Evolutionary conservation across 75 land plant genomes (phyloP).

Genomic region (Pseudotsuga menziesii): DNA sequence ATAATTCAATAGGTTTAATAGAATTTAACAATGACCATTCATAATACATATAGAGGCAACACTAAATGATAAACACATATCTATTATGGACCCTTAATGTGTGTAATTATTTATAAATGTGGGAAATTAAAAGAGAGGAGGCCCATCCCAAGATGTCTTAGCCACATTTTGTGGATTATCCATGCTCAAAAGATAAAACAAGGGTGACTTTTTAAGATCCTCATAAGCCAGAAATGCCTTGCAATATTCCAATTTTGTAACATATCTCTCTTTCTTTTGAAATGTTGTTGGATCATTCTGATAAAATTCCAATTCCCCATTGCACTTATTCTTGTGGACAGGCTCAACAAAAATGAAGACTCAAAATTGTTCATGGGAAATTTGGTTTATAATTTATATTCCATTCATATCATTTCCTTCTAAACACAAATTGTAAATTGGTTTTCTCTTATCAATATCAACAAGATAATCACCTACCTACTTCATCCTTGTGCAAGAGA

Average conservation of each 20-base stretch:
- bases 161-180: conserved; percentile 82
- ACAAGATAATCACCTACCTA: conserved; percentile 52
- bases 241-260: conserved; percentile 78
- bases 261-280: conserved; percentile 62
- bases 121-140: background rate
- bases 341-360: conserved; percentile 22
- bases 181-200: conserved; percentile 71
- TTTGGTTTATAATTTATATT: conserved; percentile 75
- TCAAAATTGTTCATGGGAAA: conserved; percentile 39
- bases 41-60: no score
- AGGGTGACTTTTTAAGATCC: conserved; percentile 92
- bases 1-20: no score
- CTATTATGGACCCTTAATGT: no score
- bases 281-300: conserved; percentile 72
- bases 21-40: no score
- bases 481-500: conserved; percentile 71
- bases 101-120: no score
- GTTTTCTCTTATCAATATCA: conserved; percentile 87
- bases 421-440: conserved; percentile 61
- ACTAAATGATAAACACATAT: no score
- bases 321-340: conserved; percentile 64
- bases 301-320: conserved; percentile 92
- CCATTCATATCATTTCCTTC: conserved; percentile 84
- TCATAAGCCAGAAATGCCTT: conserved; percentile 95
- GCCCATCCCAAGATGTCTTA: conserved; percentile 79